Percentiles rank a stretch among this genome's conserved stretches.
These are phyloP conservation scores for Epichloe coenophiala DNA, from an alignment of 2,329 filamentous ascomycete species.

Conservation along the genomic window DNA sequence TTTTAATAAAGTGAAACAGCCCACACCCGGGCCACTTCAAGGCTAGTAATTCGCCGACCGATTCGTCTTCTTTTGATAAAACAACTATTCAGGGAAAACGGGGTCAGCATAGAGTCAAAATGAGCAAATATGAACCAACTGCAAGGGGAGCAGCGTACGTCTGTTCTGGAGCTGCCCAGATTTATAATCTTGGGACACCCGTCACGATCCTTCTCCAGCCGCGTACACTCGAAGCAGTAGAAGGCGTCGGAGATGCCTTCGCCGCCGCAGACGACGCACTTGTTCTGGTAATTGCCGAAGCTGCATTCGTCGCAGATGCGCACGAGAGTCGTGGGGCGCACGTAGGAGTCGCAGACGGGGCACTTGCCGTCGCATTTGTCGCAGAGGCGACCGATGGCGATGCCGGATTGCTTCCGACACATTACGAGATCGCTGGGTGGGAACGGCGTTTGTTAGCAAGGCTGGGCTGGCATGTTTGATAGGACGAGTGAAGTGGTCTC, in stretches of 20 bases:
- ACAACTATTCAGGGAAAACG: conserved; percentile 27
- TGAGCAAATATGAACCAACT: background rate
- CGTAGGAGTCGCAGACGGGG: conserved; percentile 97
- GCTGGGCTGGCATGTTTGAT: background rate
- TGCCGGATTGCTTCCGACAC: conserved; percentile 97
- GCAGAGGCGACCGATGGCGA: conserved; percentile 95
- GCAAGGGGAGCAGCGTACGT: conserved; percentile 42
- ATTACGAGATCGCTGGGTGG: conserved; percentile 76
- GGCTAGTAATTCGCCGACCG: conserved; percentile 42
- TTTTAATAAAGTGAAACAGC: conserved; percentile 9
- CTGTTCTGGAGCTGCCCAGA: conserved; percentile 84
- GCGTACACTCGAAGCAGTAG: conserved; percentile 98
- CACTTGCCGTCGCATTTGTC: conserved; percentile 99
- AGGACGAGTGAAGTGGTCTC: background rate
- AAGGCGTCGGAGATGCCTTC: conserved; percentile 97
- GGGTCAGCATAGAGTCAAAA: background rate
- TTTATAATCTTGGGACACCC: conserved; percentile 99
- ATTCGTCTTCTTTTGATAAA: conserved; percentile 56
- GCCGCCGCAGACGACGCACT: conserved; percentile 96
- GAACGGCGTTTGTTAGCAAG: conserved; percentile 13
- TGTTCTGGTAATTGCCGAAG: conserved; percentile 99
- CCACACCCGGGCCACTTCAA: conserved; percentile 34
- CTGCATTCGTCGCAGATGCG: conserved; percentile 99
- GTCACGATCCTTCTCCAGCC: conserved; percentile 91
- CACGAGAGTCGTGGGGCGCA: conserved; percentile 90